Evolutionary conservation across 805 yeast species (phyloP), one percentile per base, ranked within the genome.

Genomic region (Kazachstania martiniae): DNA sequence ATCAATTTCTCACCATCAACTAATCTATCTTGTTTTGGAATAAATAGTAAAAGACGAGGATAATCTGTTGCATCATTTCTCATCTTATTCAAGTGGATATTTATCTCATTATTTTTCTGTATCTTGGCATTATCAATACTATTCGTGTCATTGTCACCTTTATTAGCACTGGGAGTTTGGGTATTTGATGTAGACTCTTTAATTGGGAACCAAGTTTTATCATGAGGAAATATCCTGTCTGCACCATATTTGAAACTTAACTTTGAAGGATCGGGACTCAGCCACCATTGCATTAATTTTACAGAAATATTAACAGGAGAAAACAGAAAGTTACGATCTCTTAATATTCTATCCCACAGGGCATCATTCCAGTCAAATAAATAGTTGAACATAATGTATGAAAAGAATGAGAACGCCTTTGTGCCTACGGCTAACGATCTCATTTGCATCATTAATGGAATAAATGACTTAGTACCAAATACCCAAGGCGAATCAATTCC

Each of bases 211-310:
- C 87, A 77, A 17, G 62, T 47, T 33, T 61, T 48, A 18, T 68
- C 58, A 41, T 63, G 66, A 9, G 76, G 68, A 44, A 80, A 66
- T 41, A 75, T 64, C 8, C 51, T 41, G n/a, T 54, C 53, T 3
- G 62, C 47, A 16, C 51, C 56, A 29, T 51, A 43, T 34, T 49
- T 60, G 41, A 56, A 72, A 58, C 42, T 79, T 64, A 35, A 55
- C 59, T 49, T 55, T 16, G 45, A 46, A n/a, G 44, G 42, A 27
- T 44, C 42, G 5, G 55, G 51, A 27, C 75, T 74, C 14, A 86
- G 61, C 97, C 97, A 89, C 96, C 97, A 91, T 28, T 73, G 67
- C 94, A 89, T 86, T 36, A 83, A 62, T 41, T 75, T 73, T 1
- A 85, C 67, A 17, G 93, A 77, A 12, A 87, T 79, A 52, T 72